Percentiles rank a stretch among this genome's conserved stretches.
These are phyloP conservation scores for Fusarium clavum DNA, from an alignment of 2,329 filamentous ascomycete species.

Conservation along the genomic window DNA sequence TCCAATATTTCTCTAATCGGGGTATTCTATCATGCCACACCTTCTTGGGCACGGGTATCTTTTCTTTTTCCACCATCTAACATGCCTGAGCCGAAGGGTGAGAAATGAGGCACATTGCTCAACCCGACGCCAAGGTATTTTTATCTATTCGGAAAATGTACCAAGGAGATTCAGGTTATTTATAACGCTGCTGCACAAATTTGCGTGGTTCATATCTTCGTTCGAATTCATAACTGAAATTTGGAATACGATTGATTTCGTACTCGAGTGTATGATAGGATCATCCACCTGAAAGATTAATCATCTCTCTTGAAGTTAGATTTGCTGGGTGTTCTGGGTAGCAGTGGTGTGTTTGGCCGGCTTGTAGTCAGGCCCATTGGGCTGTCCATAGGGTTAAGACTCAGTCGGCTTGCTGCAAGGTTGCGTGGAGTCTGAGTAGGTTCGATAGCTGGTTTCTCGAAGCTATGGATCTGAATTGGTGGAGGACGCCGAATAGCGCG, in stretches of 20 bases:
- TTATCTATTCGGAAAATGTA: constrained; percentile 39
- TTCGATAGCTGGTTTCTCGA: constrained; percentile 79
- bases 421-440: constrained; percentile 54
- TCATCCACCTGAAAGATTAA: constrained; percentile 35
- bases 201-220: constrained; percentile 34
- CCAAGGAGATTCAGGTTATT: constrained; percentile 36
- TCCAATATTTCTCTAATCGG: constrained; percentile 9
- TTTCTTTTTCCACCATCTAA: constrained; percentile 19
- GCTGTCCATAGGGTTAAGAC: constrained; percentile 56
- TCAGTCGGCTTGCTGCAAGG: constrained; percentile 51
- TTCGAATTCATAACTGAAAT: constrained; percentile 37
- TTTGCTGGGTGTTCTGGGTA: constrained; percentile 55
- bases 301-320: constrained; percentile 55
- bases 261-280: constrained; percentile 14
- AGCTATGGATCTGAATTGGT: constrained; percentile 76
- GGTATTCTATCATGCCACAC: constrained; percentile 26
- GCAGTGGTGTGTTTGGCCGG: constrained; percentile 60
- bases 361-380: constrained; percentile 59
- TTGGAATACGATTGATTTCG: constrained; percentile 20
- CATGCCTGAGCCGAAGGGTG: constrained; percentile 1
- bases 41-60: constrained; percentile 13
- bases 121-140: constrained; percentile 5
- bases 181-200: constrained; percentile 32
- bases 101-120: constrained; percentile 4
- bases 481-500: constrained; percentile 66